A percentile compares a stretch with the other conserved stretches of the same genome.
phyloP scores from a whole-genome alignment of 2,329 filamentous ascomycete species.

The Diaporthe sp. region DNA sequence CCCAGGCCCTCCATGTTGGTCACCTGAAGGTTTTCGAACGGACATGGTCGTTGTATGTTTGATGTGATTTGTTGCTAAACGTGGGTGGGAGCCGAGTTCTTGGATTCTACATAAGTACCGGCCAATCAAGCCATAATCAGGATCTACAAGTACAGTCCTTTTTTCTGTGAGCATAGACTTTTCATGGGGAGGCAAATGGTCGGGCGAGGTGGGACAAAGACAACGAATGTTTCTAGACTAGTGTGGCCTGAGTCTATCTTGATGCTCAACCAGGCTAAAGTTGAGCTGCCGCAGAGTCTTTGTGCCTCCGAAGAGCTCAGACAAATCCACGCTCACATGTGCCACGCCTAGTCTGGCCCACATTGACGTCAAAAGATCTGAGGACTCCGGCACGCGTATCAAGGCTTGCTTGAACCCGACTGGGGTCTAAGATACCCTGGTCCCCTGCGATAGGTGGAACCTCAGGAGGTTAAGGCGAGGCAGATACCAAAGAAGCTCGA shows the following conservation, averaged over 20 bases:
- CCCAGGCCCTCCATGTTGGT: not conserved
- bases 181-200: slow-evolving; percentile 9
- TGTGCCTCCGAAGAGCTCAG: not conserved
- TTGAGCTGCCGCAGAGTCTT: slow-evolving; percentile 9
- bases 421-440: not conserved
- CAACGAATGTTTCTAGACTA: slow-evolving; percentile 35
- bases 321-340: not conserved
- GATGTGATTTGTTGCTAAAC: not conserved
- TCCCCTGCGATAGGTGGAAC: not conserved
- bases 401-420: not conserved
- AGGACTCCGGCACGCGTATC: not conserved
- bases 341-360: not conserved
- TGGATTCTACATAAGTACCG: slow-evolving; percentile 24
- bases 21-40: not conserved
- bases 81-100: not conserved
- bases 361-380: not conserved
- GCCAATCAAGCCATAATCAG: not conserved
- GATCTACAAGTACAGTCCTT: not conserved
- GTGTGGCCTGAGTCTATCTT: slow-evolving; percentile 14
- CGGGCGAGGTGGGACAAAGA: slow-evolving; percentile 32
- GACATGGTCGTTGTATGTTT: not conserved
- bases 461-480: not conserved
- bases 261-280: not conserved
- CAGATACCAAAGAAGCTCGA: not conserved
- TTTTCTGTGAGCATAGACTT: slow-evolving; percentile 37